Base-by-base conservation (phyloP, 2,329 filamentous ascomycete species). In the Beauveria asiatica region DNA sequence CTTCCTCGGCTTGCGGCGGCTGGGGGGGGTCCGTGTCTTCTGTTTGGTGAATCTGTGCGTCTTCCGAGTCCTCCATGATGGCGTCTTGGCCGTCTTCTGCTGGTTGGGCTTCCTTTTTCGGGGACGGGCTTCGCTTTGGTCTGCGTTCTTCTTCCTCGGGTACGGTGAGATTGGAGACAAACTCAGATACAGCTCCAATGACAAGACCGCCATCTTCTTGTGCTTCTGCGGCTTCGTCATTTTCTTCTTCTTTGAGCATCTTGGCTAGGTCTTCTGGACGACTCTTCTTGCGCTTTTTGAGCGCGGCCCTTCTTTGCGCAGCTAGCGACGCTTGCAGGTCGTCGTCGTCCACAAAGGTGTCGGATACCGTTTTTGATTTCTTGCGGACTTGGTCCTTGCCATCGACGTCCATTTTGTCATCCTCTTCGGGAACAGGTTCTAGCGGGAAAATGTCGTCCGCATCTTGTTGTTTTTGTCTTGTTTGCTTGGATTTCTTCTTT, bases 181-280 rank as follows among this genome's bases (percentile, higher is more conserved):
- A 99, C 67, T 96, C 92, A 0, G 92, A 92, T 0, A 93, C 96
- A 70, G 97, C 94, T 62, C 97, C 93, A 61, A 99, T 92, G n/a
- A 97, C 83, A 1, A 99, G 78, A 1, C 92, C 93, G 33, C 75
- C 76, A 2, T 67, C 70, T 45, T 74, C 70, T 5, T 62, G 65
- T 27, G 69, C 71, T 7, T 68, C 67, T 2, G 78, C 78, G 39
- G 76, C 76, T 55, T 80, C 78, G 10, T 83, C 78, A 0, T 81
- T 76, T 25, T 81, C 81, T 54, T 87, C 84, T 33, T 86, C 82
- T 21, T 85, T 86, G 44, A 99, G 76, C 68, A 94, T 89, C 64
- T 86, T 85, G 19, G 90, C 92, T 63, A 99, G 80, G 65, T 97
- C 94, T 70, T 94, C 91, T 0, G 92, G 92, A 41, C 89, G 86